Evolutionary conservation across 176 grass and related monocot species (phyloP), one percentile per base, ranked within the genome.

Genomic region (Puya raimondii): DNA sequence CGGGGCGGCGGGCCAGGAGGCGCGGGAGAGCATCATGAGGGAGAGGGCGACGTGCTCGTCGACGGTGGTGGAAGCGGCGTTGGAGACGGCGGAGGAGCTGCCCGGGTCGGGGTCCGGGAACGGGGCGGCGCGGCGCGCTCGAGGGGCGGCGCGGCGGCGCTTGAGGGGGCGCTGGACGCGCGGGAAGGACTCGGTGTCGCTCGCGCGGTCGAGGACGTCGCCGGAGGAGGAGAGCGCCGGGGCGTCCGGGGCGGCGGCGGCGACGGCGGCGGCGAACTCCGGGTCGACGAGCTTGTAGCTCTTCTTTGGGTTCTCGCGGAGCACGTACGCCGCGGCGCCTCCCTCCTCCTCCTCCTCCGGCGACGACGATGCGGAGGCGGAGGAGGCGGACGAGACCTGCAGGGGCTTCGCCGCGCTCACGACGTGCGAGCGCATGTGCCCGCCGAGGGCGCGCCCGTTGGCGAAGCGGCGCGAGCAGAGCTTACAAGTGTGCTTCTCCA

Each of bases 391-490:
- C n/a, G 56, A 15, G 54, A 23, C 18, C 26, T 23, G 71, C 25
- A 26, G 25, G 33, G n/a, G 26, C 9, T 51, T 63, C 1, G 64
- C 12, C 6, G 64, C 69, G 18, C 65, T 15, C 64, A 84, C 10
- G 3, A 76, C 73, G 49, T 76, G 73, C 17, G 75, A 77, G 9
- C 75, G 75, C 75, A 77, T 77, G 75, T 77, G 75, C 17, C 75
- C 75, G 2, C 75, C 73, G 49, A 76, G 64, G 2, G 63, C 73
- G 2, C 50, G 63, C 49, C 50, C 63, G n/a, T 65, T 76, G 50
- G 63, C 11, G 63, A 76, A 77, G 53, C 75, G 65, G 51, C 75
- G 75, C 66, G 58, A 77, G 75, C 75, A 67, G 73, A 76, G 49
- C 49, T 33, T 66, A 23, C 75, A 77, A 48, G 16, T 33, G 75